Base-by-base conservation (phyloP, 2,329 filamentous ascomycete species). In the Mycosphaerella sp. region DNA sequence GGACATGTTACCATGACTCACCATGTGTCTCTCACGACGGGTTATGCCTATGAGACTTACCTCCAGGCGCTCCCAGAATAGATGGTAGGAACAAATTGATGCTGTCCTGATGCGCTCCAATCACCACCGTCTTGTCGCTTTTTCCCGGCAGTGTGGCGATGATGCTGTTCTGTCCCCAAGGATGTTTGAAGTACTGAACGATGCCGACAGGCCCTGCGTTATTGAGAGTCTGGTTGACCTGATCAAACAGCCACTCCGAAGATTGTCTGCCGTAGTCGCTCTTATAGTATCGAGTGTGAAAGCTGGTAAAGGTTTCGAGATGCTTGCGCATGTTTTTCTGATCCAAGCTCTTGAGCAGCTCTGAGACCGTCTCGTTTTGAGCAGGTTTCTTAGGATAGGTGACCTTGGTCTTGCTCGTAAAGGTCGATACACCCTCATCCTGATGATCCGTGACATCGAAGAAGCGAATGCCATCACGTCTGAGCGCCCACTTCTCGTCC, bases 71-170 rank as follows among this genome's bases (percentile, higher is more conserved):
- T 12, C 86, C 80, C 30, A 96, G 78, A 32, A 95, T 75, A 2
- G 85, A 87, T 0, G 90, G 91, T 10, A 95, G 71, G 73, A 89
- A 95, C 41, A 95, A 77, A 71, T 97, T 97, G 72, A 95, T 94
- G 63, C 87, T 94, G 70, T 97, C 91, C 68, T 95, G 90, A 42
- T 65, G 62, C 6, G 58, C 57, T 39, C 91, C 90, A 59, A 96
- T 85, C 17, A 96, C 84, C 28, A 94, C 79, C 0, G 90, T 95
- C 69, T 85, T 86, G 64, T 93, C 84, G 52, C 80, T 86, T 73
- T 86, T 79, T 50, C 91, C 91, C 0, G 91, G 91, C 43, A 98
- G 89, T 6, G 85, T 90, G 18, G 89, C 90, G 65, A 97, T 94
- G 65, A 97, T 85, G 57, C 85, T 91, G 71, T 85, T 85, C 67